These are phyloP conservation scores for Acmispon strigosus DNA, from an alignment of 306 rosid genomes.

Conservation along the genomic window DNA sequence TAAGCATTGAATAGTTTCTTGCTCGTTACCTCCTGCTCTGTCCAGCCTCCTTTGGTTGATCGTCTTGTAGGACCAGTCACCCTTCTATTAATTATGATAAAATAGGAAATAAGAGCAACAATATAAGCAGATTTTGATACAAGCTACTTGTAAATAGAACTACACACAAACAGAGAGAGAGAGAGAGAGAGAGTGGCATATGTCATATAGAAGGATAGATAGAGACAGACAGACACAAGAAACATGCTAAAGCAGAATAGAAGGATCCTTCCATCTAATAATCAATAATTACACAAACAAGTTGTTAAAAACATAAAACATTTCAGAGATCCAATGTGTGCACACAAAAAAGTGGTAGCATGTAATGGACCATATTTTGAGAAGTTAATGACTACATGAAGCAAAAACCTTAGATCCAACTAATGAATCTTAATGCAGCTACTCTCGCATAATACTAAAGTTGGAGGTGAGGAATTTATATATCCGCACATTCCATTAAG, in stretches of 20 bases:
- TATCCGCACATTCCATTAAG: too few relatives aligned
- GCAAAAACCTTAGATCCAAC: not conserved
- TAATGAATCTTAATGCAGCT: not conserved
- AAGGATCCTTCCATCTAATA: too few relatives aligned
- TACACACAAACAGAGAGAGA: not conserved
- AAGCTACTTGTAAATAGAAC: not conserved
- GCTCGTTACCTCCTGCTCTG: slow-evolving; percentile 33
- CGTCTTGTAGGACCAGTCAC: slow-evolving; percentile 35
- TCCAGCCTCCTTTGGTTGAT: slow-evolving; percentile 43
- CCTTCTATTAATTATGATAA: slow-evolving; percentile 18
- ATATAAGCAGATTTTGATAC: not conserved
- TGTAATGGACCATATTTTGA: not conserved
- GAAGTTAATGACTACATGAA: not conserved
- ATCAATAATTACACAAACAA: too few relatives aligned
- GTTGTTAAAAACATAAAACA: too few relatives aligned
- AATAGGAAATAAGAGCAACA: not conserved
- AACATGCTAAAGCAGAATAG: not conserved
- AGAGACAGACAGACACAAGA: not conserved
- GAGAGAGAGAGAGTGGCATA: too few relatives aligned
- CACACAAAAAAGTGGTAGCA: not conserved
- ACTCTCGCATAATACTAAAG: too few relatives aligned
- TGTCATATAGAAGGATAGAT: too few relatives aligned
- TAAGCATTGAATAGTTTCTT: not conserved
- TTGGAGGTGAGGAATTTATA: too few relatives aligned
- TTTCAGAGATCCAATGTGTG: too few relatives aligned